These are phyloP conservation scores for Globisporangium middletonii DNA, from an alignment of 352 stramenopile genomes.

Conservation along the genomic window DNA sequence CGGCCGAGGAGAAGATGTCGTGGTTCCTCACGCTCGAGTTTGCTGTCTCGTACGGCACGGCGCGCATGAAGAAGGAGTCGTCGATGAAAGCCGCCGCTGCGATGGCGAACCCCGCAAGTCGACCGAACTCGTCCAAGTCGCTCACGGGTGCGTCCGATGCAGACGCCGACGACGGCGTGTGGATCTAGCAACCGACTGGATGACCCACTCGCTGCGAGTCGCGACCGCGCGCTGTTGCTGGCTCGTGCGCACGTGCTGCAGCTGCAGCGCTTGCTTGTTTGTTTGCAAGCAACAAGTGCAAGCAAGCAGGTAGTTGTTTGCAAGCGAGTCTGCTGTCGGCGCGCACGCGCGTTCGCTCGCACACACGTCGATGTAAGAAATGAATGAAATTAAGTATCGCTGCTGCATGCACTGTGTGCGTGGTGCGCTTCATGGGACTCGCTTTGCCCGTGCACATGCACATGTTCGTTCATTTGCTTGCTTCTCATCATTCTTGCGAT, in stretches of 20 bases:
- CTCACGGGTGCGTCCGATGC: conserved; percentile 20
- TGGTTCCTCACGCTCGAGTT: conserved; percentile 81
- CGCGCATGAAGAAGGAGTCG: conserved; percentile 69
- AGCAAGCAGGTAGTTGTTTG: too few species aligned
- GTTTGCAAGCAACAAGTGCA: too few species aligned
- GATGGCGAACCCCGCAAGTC: conserved; percentile 25
- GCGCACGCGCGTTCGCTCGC: too few species aligned
- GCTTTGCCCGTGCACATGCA: not conserved
- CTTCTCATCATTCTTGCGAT: too few species aligned
- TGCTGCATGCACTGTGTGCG: not conserved
- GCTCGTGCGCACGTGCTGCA: too few species aligned
- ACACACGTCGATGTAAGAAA: conserved; percentile 11
- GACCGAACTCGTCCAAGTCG: conserved; percentile 35
- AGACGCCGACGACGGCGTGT: conserved; percentile 55
- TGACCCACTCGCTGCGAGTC: not conserved
- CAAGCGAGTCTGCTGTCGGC: not conserved
- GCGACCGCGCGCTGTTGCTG: too few species aligned
- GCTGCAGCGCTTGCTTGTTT: too few species aligned
- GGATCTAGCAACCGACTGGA: conserved; percentile 37
- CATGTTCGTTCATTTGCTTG: not conserved
- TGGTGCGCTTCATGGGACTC: not conserved
- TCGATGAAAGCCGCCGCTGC: conserved; percentile 29
- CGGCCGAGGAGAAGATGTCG: conserved; percentile 76
- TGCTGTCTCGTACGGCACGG: conserved; percentile 53
- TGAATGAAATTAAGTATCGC: conserved; percentile 14